Percentiles rank a stretch among this genome's conserved stretches.
These are phyloP conservation scores for Myochromella boudieri DNA, from an alignment of 768 basidiomycete species.

Conservation along the genomic window DNA sequence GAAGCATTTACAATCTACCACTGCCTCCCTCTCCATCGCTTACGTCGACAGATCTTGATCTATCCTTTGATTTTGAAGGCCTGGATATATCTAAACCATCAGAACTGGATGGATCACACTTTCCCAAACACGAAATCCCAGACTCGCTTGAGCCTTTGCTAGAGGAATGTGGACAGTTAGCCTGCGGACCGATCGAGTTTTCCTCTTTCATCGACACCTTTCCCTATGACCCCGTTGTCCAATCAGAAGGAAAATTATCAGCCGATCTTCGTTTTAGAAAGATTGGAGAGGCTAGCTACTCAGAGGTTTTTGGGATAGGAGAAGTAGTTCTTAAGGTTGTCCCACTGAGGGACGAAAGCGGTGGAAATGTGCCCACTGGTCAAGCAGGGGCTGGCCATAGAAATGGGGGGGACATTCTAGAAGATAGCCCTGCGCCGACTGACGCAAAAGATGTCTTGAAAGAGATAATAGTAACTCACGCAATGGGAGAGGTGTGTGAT, in stretches of 20 bases:
- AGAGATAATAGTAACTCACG: conserved; percentile 74
- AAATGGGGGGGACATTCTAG: conserved; percentile 23
- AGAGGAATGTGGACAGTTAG: conserved; percentile 68
- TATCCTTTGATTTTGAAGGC: conserved; percentile 50
- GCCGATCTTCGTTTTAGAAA: conserved; percentile 59
- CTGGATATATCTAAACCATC: conserved; percentile 33
- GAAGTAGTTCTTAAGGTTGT: conserved; percentile 91
- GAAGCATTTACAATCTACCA: conserved; percentile 41
- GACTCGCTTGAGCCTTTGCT: conserved; percentile 62
- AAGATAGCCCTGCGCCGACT: conserved; percentile 66
- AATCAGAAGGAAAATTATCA: conserved; percentile 19
- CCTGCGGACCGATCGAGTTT: conserved; percentile 67
- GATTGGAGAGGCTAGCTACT: conserved; percentile 95
- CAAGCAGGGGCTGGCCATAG: conserved; percentile 11
- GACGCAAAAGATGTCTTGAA: conserved; percentile 77
- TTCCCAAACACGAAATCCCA: conserved; percentile 36
- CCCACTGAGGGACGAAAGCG: conserved; percentile 61
- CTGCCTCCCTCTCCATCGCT: conserved; percentile 60
- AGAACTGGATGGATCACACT: conserved; percentile 15
- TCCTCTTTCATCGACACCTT: conserved; percentile 82
- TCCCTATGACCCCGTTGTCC: conserved; percentile 67
- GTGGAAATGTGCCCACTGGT: conserved; percentile 1
- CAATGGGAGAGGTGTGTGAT: conserved; percentile 72
- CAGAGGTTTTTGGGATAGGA: conserved; percentile 91
- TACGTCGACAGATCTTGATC: conserved; percentile 43